A percentile compares a stretch with the other conserved stretches of the same genome.
Conservation (phyloP, 176 grass and related monocot genomes). For the Pontederia paniculata region DNA sequence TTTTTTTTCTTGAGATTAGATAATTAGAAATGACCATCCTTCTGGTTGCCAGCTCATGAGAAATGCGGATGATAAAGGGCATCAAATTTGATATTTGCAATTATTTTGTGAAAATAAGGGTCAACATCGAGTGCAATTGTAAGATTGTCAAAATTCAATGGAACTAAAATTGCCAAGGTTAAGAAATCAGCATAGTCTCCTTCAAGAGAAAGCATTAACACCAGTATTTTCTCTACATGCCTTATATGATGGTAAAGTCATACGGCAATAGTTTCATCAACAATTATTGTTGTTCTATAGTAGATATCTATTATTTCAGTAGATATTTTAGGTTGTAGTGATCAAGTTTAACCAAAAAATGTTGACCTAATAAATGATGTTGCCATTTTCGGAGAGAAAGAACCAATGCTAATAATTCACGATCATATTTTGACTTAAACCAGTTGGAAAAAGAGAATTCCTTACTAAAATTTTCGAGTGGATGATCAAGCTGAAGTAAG, state of each 20-base stretch:
- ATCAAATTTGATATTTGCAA: too few relatives aligned
- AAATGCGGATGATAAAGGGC: too few relatives aligned
- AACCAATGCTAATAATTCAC: background rate
- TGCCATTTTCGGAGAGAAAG: background rate
- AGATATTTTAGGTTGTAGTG: background rate
- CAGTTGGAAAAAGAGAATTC: background rate
- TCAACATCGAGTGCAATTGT: background rate
- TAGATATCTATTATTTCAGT: background rate
- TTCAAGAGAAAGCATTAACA: background rate
- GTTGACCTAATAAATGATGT: background rate
- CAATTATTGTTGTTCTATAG: background rate
- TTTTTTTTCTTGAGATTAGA: too few relatives aligned
- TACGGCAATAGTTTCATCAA: background rate
- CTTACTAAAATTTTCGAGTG: background rate
- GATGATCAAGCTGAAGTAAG: background rate
- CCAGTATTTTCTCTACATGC: background rate
- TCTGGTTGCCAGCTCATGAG: too few relatives aligned
- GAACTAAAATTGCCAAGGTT: background rate
- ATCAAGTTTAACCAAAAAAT: background rate
- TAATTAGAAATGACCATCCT: too few relatives aligned
- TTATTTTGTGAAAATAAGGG: background rate
- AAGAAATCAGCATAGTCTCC: background rate
- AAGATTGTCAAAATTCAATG: background rate
- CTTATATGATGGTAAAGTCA: background rate
- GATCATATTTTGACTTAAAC: background rate